A percentile compares a stretch with the other conserved stretches of the same genome.
These are phyloP conservation scores for Taiozyma sp. DNA, from an alignment of 1,139 yeast genomes.

Conservation along the genomic window DNA sequence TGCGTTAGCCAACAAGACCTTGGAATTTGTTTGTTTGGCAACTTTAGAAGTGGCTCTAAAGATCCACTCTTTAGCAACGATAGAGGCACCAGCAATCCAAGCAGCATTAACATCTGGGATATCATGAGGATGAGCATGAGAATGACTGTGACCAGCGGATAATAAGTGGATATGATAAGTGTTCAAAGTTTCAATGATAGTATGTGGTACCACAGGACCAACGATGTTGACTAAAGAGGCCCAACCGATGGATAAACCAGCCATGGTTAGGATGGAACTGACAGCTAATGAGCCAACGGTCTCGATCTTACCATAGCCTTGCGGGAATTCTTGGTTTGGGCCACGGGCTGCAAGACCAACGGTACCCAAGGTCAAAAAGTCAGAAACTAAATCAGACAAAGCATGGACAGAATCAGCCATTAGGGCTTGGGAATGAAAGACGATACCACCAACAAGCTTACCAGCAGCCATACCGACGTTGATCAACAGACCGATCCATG, in stretches of 20 bases:
- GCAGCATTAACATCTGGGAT: constrained; percentile 86
- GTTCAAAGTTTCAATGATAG: constrained; percentile 41
- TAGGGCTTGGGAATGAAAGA: constrained; percentile 91
- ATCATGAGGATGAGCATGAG: constrained; percentile 38
- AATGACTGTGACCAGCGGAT: constrained; percentile 34
- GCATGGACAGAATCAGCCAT: constrained; percentile 95
- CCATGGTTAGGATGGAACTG: constrained; percentile 73
- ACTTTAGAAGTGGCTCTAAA: constrained; percentile 77
- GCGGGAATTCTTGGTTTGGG: constrained; percentile 67
- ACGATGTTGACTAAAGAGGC: constrained; percentile 67
- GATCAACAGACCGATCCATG: constrained; percentile 84
- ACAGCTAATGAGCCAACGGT: constrained; percentile 89
- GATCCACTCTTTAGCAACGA: constrained; percentile 80
- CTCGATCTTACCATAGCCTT: constrained; percentile 92
- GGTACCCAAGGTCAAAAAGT: constrained; percentile 82
- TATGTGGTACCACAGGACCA: constrained; percentile 61
- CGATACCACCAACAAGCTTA: constrained; percentile 84
- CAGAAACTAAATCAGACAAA: constrained; percentile 83
- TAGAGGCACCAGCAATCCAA: constrained; percentile 91
- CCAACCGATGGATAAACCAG: constrained; percentile 93
- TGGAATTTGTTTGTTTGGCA: constrained; percentile 74
- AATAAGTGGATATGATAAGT: constrained; percentile 31
- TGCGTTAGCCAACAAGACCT: constrained; percentile 91
- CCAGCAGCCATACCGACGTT: constrained; percentile 84
- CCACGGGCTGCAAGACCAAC: constrained; percentile 70